These are phyloP conservation scores for Paecilomyces variotii DNA, from an alignment of 2,329 filamentous ascomycete genomes.

Conservation along the genomic window DNA sequence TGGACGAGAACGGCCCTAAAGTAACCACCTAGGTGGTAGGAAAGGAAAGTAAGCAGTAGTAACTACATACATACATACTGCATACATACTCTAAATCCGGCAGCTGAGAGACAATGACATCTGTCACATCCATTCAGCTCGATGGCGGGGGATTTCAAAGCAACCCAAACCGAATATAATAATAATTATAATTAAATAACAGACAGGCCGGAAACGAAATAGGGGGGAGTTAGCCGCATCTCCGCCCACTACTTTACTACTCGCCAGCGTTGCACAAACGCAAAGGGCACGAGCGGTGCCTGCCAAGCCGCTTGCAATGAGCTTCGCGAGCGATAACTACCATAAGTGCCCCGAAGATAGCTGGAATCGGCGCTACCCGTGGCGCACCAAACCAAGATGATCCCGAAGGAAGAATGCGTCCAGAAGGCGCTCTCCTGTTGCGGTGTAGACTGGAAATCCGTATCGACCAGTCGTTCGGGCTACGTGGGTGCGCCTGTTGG, in stretches of 20 bases:
- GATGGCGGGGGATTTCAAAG: too few relatives aligned
- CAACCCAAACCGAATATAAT: too few relatives aligned
- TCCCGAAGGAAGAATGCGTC: neutral
- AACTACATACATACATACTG: too few relatives aligned
- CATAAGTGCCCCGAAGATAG: neutral
- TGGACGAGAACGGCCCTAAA: too few relatives aligned
- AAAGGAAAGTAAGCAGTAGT: too few relatives aligned
- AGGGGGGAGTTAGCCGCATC: neutral
- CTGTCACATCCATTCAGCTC: too few relatives aligned
- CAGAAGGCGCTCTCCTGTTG: neutral
- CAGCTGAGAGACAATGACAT: too few relatives aligned
- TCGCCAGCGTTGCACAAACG: neutral
- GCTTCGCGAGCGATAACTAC: neutral
- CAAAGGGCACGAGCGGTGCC: neutral
- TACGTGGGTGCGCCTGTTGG: neutral
- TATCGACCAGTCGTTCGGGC: constrained; percentile 4
- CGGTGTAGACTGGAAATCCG: constrained; percentile 3
- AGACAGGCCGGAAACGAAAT: neutral
- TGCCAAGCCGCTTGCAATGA: neutral
- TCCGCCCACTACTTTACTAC: neutral
- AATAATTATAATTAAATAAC: neutral
- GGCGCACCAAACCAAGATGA: neutral
- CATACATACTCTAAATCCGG: too few relatives aligned
- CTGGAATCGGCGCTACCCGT: neutral
- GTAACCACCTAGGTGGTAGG: too few relatives aligned